Percentiles rank a stretch among this genome's conserved stretches.
Evolutionary conservation across 2,329 filamentous ascomycete genomes (phyloP).

Genomic region (Scedosporium dehoogii): DNA sequence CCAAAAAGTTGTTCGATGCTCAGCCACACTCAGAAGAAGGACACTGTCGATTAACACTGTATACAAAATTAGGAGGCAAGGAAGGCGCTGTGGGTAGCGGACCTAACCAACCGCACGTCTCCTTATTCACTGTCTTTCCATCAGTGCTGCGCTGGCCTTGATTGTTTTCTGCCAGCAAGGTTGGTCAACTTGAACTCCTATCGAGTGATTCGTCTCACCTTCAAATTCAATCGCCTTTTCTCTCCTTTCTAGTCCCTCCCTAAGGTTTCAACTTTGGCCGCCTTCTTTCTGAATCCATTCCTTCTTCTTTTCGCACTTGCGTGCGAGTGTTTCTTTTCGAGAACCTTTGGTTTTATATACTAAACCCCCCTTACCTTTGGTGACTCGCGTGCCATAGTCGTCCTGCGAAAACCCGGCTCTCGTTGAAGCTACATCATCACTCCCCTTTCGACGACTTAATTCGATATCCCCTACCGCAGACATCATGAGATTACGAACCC

Average conservation of each 20-base stretch:
- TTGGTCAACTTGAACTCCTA: no score
- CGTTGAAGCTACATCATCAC: neutral
- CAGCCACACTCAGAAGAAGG: no score
- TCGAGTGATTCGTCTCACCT: neutral
- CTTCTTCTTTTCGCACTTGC: neutral
- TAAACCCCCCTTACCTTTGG: neutral
- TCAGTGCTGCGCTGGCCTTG: no score
- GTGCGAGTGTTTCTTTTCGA: neutral
- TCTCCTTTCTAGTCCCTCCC: neutral
- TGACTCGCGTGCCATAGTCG: neutral
- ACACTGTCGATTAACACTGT: neutral
- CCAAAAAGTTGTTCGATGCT: no score
- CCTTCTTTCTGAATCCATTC: neutral
- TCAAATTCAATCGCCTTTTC: neutral
- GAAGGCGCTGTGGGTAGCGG: neutral
- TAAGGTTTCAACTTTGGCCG: neutral
- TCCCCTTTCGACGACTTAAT: neutral
- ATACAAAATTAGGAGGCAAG: neutral
- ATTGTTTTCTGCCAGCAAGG: no score
- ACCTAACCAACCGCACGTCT: neutral
- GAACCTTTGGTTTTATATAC: neutral
- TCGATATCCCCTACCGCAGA: conserved; percentile 14
- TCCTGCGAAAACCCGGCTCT: neutral
- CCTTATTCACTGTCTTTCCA: no score
- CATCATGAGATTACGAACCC: conserved; percentile 56